Base-by-base conservation (phyloP, 306 rosid genomes). In the Mimosa pudica region DNA sequence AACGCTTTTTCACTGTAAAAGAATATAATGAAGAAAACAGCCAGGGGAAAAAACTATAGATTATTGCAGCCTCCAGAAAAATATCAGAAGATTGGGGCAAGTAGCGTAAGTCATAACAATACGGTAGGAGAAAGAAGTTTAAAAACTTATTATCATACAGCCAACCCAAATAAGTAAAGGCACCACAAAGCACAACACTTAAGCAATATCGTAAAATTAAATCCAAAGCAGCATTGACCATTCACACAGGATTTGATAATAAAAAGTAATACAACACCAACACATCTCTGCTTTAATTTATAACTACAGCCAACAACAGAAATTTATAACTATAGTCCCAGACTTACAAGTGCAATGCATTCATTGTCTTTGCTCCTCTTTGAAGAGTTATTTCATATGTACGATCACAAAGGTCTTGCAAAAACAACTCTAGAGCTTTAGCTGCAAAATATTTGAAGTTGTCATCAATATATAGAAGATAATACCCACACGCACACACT, bases 331-430 rank as follows among this genome's bases (percentile, higher is more conserved):
- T 24, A 24, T 52, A 77, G 42, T 48, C 46, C 60, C 64, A 62
- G 36, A 83, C 98, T 95, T 91, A 96, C 99, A 96, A 86, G 86
- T 96, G 99, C 94, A 96, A 82, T 7, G 99, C 80, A 82, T 85
- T 96, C 98, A 96, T 90, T 70, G 99, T 96, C 87, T 96, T 96
- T 32, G 99, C 99, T 77, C 98, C 99, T 86, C 98, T 96, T 79
- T 91, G 98, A 79, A 96, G 96, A 70, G 99, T 96, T 83, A 93
- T 87, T 85, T 88, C 99, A 60, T 96, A 96, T n/a, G 99, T 91
- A 35, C 89, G 99, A 68, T 96, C 98, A 85, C 99, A 96, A 10
- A 96, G 98, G 84, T 96, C 99, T 93, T 96, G 99, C 87, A 96
- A 84, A 88, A 96, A 96, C 74, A 96, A 81, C 83, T 96, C 99